These are phyloP conservation scores for Nakazawaea ernobii DNA, from an alignment of 805 yeast species.

Conservation along the genomic window DNA sequence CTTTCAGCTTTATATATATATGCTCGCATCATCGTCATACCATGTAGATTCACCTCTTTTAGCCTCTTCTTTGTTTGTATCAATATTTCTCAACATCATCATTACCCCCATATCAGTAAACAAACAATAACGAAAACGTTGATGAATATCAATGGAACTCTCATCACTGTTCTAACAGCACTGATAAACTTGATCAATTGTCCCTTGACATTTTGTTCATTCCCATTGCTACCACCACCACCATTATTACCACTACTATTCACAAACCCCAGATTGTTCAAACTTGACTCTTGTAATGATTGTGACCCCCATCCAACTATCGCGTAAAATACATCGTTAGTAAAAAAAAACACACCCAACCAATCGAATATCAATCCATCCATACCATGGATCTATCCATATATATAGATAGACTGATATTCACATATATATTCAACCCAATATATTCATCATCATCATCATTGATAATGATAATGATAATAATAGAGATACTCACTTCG, in stretches of 20 bases:
- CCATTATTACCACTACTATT: not conserved
- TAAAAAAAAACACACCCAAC: conserved; percentile 15
- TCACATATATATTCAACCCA: no score
- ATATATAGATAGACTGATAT: no score
- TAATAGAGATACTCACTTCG: conserved; percentile 38
- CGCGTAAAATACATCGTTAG: conserved; percentile 4
- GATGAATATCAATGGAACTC: conserved; percentile 51
- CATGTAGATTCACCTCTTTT: no score
- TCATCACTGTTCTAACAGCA: conserved; percentile 52
- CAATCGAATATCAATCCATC: no score
- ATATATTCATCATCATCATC: no score
- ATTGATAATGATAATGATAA: no score
- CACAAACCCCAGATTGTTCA: conserved; percentile 18
- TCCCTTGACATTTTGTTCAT: conserved; percentile 28
- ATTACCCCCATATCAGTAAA: conserved; percentile 45
- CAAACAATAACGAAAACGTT: conserved; percentile 47
- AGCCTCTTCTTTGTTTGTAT: no score
- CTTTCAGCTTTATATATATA: no score
- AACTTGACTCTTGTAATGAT: conserved; percentile 7
- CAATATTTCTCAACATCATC: no score
- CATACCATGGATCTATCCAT: conserved; percentile 21
- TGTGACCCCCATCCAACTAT: conserved; percentile 22
- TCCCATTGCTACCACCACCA: not conserved
- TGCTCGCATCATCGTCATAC: no score
- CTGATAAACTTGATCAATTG: conserved; percentile 47